Base-by-base conservation (phyloP, 169 alveolate species). In the Plasmodium yoelii region DNA sequence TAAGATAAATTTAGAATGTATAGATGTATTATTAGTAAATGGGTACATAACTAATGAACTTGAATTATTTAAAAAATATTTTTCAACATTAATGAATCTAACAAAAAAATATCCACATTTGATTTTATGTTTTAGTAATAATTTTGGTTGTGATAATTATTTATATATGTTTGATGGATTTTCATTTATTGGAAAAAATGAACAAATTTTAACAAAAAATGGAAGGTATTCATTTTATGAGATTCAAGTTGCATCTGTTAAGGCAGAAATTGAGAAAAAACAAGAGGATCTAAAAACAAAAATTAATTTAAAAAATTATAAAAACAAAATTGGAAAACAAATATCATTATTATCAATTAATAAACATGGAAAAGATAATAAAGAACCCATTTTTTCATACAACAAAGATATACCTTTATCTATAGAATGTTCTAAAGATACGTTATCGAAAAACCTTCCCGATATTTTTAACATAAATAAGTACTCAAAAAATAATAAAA, bases 151-250 rank as follows among this genome's bases (percentile, higher is more conserved):
- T 59, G 91, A 86, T 70, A 86, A 70, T 26, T 53, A 86, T 60
- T 86, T 86, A 13, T 86, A 15, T 64, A 86, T 44, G 28, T 86
- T 57, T 67, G 91, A 86, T 86, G 91, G 91, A 1, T 86, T 86
- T 19, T 86, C 91, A 9, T 86, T 86, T 70, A n/a, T 86, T 2
- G 34, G 69, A 1, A 47, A 57, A 73, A 60, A 70, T 39, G 34
- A 49, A 19, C 42, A 86, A 70, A 24, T 86, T 15, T 22, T 86
- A 46, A 86, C 91, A 7, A 86, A 86, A 73, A 86, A 86, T 53
- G 91, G 87, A 8, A 42, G 91, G 9, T 86, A 69, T 86, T 18
- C 77, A 6, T 86, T 86, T 63, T 60, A 59, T 0, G 91, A 86
- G 15, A 55, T 86, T 15, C 91, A 86, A 63, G 91, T 86, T 13